These are phyloP conservation scores for Moesziomyces antarcticus DNA, from an alignment of 1,284 basidiomycete species.

Conservation along the genomic window DNA sequence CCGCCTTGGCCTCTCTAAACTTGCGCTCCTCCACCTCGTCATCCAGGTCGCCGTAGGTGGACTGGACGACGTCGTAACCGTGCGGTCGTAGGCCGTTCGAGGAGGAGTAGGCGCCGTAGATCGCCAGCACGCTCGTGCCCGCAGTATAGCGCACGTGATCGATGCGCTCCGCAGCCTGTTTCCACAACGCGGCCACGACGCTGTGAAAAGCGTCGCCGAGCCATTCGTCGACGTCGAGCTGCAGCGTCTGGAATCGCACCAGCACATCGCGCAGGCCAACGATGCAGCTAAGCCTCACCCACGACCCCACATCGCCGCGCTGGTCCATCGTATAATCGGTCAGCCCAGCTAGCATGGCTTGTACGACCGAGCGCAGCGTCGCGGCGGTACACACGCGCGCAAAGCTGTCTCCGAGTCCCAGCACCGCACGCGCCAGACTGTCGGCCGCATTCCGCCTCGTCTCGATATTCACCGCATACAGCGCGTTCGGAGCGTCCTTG, in stretches of 20 bases:
- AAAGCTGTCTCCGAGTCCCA: conserved; percentile 1
- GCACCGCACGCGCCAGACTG: conserved; percentile 71
- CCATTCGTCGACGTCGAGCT: not conserved
- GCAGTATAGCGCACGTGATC: conserved; percentile 87
- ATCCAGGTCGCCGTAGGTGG: conserved; percentile 4
- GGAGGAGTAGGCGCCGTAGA: conserved; percentile 14
- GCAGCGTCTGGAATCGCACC: conserved; percentile 68
- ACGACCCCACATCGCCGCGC: conserved; percentile 96
- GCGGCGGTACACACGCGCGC: not conserved
- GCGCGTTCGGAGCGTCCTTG: conserved; percentile 69
- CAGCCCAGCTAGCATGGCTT: conserved; percentile 73
- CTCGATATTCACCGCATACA: conserved; percentile 71
- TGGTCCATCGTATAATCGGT: conserved; percentile 92
- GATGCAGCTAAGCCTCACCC: conserved; percentile 84
- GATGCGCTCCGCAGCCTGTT: conserved; percentile 88
- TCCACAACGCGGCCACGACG: conserved; percentile 75
- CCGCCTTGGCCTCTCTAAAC: conserved; percentile 34
- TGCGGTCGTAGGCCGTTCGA: not conserved
- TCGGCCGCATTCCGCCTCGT: conserved; percentile 77
- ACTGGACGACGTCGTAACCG: conserved; percentile 25
- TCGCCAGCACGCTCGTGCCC: conserved; percentile 70
- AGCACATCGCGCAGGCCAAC: conserved; percentile 74
- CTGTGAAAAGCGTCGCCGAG: conserved; percentile 19
- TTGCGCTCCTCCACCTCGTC: not conserved
- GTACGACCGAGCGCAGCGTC: not conserved